Conservation (phyloP, 1,139 yeast genomes). For the Scheffersomyces titani region DNA sequence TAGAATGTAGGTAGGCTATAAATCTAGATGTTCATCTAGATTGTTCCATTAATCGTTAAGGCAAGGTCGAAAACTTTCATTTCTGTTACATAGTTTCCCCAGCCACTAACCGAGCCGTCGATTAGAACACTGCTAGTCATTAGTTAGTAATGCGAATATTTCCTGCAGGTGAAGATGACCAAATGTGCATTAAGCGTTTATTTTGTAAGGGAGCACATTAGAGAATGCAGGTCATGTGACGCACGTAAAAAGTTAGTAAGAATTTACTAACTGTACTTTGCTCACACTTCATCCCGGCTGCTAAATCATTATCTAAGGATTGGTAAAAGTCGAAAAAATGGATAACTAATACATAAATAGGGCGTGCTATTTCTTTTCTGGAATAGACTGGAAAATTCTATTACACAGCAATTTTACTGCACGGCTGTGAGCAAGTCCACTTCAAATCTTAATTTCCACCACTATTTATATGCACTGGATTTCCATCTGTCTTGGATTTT, state of each 20-base stretch:
- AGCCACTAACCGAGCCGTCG: neutral
- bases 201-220: neutral
- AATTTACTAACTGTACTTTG: neutral
- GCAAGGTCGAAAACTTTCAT: neutral
- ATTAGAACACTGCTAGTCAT: neutral
- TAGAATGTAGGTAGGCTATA: neutral
- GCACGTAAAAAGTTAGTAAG: neutral
- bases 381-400: neutral
- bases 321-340: neutral
- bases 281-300: neutral
- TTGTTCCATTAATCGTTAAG: neutral
- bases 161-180: neutral
- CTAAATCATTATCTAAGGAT: neutral
- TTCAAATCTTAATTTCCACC: neutral
- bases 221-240: neutral
- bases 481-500: constrained; percentile 1
- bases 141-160: neutral
- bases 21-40: too few species aligned
- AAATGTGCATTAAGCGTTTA: neutral
- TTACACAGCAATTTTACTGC: neutral
- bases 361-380: neutral
- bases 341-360: neutral
- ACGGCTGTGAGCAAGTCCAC: neutral
- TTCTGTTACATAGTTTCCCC: neutral
- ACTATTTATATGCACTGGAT: constrained; percentile 7